Evolutionary conservation across 106 monocot species (phyloP).

Genomic region (Dioscorea alata): DNA sequence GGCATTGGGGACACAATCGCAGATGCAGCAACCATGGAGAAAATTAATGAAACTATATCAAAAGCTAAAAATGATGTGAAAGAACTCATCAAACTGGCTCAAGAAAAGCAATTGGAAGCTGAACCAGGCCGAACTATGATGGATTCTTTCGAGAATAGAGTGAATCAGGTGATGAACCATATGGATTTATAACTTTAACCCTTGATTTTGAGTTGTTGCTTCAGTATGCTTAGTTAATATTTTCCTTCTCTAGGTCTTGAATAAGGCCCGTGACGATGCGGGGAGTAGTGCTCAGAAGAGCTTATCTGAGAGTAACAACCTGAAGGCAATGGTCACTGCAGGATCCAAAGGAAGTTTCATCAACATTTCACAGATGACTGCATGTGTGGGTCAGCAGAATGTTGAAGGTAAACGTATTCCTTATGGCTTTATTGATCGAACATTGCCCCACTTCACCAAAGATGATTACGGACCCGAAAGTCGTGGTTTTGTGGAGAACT

Average conservation of each 20-base stretch:
- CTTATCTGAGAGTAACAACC: slow-evolving; percentile 95
- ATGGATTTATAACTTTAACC: neutral
- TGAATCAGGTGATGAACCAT: slow-evolving; percentile 63
- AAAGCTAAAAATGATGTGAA: slow-evolving; percentile 96
- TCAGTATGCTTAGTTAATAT: neutral
- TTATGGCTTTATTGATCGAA: slow-evolving; percentile 86
- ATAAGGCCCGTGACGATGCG: slow-evolving; percentile 98
- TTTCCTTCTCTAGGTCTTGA: slow-evolving; percentile 56
- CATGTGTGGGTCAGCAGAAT: slow-evolving; percentile 99
- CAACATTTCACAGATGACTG: slow-evolving; percentile 99
- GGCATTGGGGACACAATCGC: slow-evolving; percentile 99
- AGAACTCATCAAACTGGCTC: slow-evolving; percentile 80
- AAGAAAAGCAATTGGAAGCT: slow-evolving; percentile 78
- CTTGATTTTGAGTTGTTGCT: neutral
- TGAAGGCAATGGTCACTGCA: slow-evolving; percentile 98
- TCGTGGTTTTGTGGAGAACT: slow-evolving; percentile 99
- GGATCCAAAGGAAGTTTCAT: slow-evolving; percentile 99
- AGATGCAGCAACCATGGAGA: slow-evolving; percentile 96
- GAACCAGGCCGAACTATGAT: slow-evolving; percentile 96
- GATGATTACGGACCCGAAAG: slow-evolving; percentile 97
- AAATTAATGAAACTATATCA: slow-evolving; percentile 92
- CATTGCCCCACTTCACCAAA: slow-evolving; percentile 93
- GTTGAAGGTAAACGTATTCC: slow-evolving; percentile 99
- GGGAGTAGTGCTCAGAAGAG: slow-evolving; percentile 96
- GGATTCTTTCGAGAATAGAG: slow-evolving; percentile 97